Percentiles rank a stretch among this genome's conserved stretches.
These are phyloP conservation scores for Rhynchosporium graminicola DNA, from an alignment of 2,329 filamentous ascomycete genomes.

Conservation along the genomic window DNA sequence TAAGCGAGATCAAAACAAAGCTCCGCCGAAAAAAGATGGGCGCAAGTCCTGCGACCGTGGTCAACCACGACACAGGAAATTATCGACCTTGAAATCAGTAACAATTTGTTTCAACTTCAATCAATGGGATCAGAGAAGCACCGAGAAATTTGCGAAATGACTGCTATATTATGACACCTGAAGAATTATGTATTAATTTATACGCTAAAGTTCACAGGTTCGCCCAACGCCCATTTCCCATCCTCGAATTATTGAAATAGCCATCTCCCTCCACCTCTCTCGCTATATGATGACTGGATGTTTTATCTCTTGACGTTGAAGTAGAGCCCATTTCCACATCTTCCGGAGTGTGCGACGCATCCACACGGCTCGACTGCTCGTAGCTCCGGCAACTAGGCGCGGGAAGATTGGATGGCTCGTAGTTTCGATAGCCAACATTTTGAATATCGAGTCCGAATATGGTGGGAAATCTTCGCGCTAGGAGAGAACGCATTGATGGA, in stretches of 20 bases:
- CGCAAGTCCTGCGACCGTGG: not conserved
- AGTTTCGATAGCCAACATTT: not conserved
- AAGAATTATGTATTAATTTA: not conserved
- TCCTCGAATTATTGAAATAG: not conserved
- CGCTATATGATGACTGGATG: not conserved
- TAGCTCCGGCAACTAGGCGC: too few species aligned
- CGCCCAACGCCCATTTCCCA: not conserved
- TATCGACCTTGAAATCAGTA: not conserved
- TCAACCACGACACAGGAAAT: not conserved
- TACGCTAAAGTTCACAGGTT: not conserved
- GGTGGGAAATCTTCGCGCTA: not conserved
- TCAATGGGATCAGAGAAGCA: too few species aligned
- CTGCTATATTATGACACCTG: not conserved
- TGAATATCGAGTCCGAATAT: slow-evolving; percentile 2
- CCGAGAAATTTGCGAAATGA: not conserved
- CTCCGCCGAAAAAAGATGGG: not conserved
- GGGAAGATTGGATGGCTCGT: not conserved
- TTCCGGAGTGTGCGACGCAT: not conserved
- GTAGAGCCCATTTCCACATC: not conserved
- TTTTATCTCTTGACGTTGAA: not conserved
- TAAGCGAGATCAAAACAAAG: not conserved
- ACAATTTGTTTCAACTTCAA: too few species aligned
- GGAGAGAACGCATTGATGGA: not conserved
- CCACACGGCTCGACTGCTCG: too few species aligned
- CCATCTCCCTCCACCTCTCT: not conserved